Evolutionary conservation across 441 rosid genomes (phyloP).

Genomic region (Hura crepitans): DNA sequence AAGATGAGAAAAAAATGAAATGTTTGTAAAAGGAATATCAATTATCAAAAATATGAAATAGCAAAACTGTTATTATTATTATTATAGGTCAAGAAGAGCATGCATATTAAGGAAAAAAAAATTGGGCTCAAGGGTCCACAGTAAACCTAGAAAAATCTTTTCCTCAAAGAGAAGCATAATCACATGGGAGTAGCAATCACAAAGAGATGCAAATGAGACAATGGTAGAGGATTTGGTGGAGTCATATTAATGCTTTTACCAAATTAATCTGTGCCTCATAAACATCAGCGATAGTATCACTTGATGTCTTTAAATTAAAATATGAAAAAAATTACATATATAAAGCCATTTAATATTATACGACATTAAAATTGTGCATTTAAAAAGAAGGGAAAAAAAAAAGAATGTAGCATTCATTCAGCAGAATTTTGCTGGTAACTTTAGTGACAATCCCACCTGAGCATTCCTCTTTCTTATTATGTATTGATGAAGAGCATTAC

Average conservation of each 20-base stretch:
- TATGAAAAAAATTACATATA: background rate
- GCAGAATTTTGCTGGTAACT: conserved; percentile 39
- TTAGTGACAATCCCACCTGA: conserved; percentile 41
- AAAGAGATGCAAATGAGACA: conserved; percentile 49
- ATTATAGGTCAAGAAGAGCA: background rate
- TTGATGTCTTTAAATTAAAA: background rate
- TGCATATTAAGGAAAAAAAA: conserved; percentile 14
- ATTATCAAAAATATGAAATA: background rate
- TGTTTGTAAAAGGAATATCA: background rate
- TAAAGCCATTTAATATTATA: too few relatives aligned
- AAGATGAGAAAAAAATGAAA: background rate
- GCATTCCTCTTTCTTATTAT: conserved; percentile 12
- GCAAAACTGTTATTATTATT: background rate
- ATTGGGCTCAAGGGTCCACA: background rate
- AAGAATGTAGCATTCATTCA: conserved; percentile 10
- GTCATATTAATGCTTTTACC: conserved; percentile 47
- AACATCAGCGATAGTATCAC: background rate
- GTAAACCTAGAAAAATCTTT: background rate
- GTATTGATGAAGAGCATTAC: background rate
- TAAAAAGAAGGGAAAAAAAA: too few relatives aligned
- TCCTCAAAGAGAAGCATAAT: conserved; percentile 32
- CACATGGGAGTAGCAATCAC: conserved; percentile 58
- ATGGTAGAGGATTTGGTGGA: conserved; percentile 65
- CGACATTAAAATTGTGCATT: too few relatives aligned
- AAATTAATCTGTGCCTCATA: conserved; percentile 29